A percentile compares a stretch with the other conserved stretches of the same genome.
phyloP scores from a whole-genome alignment of 805 yeast species.

The Ogataea polymorpha region DNA sequence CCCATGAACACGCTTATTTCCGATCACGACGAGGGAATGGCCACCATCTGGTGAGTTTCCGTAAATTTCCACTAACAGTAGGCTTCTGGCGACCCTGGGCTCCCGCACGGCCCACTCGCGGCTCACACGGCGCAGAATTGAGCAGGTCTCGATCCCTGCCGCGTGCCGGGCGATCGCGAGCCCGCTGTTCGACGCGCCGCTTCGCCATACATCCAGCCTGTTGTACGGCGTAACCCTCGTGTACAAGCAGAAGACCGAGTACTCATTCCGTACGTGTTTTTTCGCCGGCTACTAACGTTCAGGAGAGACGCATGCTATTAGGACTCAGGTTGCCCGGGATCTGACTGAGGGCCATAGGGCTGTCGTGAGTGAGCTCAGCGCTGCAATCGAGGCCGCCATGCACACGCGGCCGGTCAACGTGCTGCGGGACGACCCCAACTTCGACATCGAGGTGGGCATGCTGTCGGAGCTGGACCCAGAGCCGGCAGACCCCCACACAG shows the following conservation, averaged over 20 bases:
- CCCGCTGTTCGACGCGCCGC: slow-evolving; percentile 19
- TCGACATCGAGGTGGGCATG: slow-evolving; percentile 33
- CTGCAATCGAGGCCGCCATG: slow-evolving; percentile 2
- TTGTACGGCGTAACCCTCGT: slow-evolving; percentile 48
- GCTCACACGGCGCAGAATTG: slow-evolving; percentile 31
- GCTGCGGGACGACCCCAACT: slow-evolving; percentile 37
- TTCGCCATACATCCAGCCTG: slow-evolving; percentile 41
- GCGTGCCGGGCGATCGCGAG: slow-evolving; percentile 35
- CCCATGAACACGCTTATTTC: slow-evolving; percentile 11
- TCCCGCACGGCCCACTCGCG: slow-evolving; percentile 23
- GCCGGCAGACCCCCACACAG: background rate
- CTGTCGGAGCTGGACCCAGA: slow-evolving; percentile 20
- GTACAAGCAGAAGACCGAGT: slow-evolving; percentile 47
- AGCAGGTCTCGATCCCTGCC: slow-evolving; percentile 39
- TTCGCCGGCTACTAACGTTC: background rate
- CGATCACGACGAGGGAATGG: slow-evolving; percentile 22
- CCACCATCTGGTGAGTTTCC: slow-evolving; percentile 29
- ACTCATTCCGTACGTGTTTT: slow-evolving; percentile 34
- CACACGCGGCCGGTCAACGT: slow-evolving; percentile 10
- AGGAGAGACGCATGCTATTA: slow-evolving; percentile 19
- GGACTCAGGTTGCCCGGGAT: slow-evolving; percentile 14
- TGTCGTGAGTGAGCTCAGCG: slow-evolving; percentile 5
- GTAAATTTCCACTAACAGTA: slow-evolving; percentile 3
- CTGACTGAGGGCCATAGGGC: slow-evolving; percentile 1
- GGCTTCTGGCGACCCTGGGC: slow-evolving; percentile 33